These are phyloP conservation scores for Talaromyces islandicus DNA, from an alignment of 2,329 filamentous ascomycete species.

Conservation along the genomic window DNA sequence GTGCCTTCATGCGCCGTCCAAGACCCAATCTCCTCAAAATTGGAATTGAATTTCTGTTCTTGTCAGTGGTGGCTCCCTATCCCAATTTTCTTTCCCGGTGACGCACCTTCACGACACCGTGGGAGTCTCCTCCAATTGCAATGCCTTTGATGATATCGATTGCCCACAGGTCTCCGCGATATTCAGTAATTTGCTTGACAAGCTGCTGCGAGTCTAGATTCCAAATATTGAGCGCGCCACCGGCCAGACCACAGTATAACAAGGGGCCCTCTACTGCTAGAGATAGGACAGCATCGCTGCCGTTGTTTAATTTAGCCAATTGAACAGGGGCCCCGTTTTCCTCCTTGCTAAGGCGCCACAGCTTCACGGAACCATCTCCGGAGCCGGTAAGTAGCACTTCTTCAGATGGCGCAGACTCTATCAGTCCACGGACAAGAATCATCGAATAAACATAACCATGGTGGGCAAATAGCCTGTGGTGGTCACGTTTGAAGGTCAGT, in stretches of 20 bases:
- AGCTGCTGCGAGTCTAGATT: slow-evolving; percentile 92
- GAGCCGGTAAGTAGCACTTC: slow-evolving; percentile 87
- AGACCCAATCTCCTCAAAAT: slow-evolving; percentile 70
- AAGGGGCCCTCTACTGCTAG: slow-evolving; percentile 85
- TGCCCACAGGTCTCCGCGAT: slow-evolving; percentile 76
- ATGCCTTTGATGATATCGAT: slow-evolving; percentile 79
- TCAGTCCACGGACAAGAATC: slow-evolving; percentile 71
- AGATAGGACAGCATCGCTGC: slow-evolving; percentile 63
- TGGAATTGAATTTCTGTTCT: slow-evolving; percentile 64
- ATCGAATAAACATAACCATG: slow-evolving; percentile 96
- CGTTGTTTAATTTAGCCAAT: slow-evolving; percentile 61
- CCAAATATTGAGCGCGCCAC: slow-evolving; percentile 90
- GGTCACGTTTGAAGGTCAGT: slow-evolving; percentile 73
- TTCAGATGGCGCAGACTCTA: slow-evolving; percentile 57
- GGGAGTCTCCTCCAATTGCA: slow-evolving; percentile 83
- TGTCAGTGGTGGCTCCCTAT: not conserved
- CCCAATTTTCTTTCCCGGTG: not conserved
- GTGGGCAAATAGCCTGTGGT: slow-evolving; percentile 84
- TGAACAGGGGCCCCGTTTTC: slow-evolving; percentile 60
- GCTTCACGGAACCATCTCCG: slow-evolving; percentile 87
- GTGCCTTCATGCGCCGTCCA: slow-evolving; percentile 84
- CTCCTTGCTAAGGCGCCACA: slow-evolving; percentile 71
- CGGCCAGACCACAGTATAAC: slow-evolving; percentile 81
- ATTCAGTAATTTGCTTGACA: slow-evolving; percentile 75
- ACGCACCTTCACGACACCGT: slow-evolving; percentile 72